phyloP scores from a whole-genome alignment of 495 filamentous ascomycete genomes.

The Hyaloscypha finlandica region DNA sequence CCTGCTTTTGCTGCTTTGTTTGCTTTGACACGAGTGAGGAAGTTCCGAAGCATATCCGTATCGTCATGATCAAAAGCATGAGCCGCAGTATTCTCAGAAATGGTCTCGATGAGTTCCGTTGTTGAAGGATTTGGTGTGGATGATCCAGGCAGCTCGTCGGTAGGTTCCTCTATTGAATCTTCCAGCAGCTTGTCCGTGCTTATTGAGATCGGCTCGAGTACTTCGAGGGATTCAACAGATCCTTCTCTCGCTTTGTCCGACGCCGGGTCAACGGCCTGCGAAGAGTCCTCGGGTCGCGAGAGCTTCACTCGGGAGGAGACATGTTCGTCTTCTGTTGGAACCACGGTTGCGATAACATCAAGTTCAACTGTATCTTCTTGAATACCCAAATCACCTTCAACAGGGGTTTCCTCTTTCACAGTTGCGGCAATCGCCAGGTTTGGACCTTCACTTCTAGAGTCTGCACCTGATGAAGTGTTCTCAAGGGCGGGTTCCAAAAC shows the following conservation, averaged over 20 bases:
- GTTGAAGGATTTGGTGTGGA: constrained; percentile 18
- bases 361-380: neutral
- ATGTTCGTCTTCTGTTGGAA: neutral
- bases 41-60: constrained; percentile 47
- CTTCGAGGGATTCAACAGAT: constrained; percentile 12
- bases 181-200: neutral
- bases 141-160: constrained; percentile 7
- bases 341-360: neutral
- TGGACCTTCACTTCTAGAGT: neutral
- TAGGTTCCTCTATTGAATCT: neutral
- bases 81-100: constrained; percentile 11
- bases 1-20: constrained; percentile 39
- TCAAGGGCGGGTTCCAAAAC: neutral
- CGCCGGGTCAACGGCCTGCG: neutral
- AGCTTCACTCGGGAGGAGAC: neutral
- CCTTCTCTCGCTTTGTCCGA: neutral
- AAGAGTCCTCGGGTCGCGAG: neutral
- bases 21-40: constrained; percentile 47
- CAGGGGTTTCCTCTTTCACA: no score
- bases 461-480: neutral
- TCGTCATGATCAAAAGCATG: constrained; percentile 34
- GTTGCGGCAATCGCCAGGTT: no score
- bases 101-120: constrained; percentile 10
- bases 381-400: no score
- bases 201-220: constrained; percentile 16